These are phyloP conservation scores for Lepidium didymum DNA, from an alignment of 345 rosid genomes.

Conservation along the genomic window DNA sequence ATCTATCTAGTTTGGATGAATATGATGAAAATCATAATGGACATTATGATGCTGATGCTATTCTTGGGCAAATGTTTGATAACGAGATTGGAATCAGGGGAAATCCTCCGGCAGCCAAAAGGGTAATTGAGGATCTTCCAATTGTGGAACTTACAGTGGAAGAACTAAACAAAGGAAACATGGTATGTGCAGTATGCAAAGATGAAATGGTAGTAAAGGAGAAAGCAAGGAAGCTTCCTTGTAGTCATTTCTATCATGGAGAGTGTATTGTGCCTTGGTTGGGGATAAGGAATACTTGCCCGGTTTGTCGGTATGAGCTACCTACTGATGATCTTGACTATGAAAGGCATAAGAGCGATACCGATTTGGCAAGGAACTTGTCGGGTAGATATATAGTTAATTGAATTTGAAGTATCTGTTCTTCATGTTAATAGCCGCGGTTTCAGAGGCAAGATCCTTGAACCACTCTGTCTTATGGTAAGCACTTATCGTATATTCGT, in stretches of 20 bases:
- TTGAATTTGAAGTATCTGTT: not conserved
- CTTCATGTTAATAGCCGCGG: conserved; percentile 3
- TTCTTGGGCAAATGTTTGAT: conserved; percentile 32
- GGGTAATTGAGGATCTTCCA: conserved; percentile 38
- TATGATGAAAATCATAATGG: conserved; percentile 8
- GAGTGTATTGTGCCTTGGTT: conserved; percentile 51
- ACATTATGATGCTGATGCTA: conserved; percentile 10
- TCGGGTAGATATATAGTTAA: conserved; percentile 15
- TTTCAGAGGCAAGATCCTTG: conserved; percentile 3
- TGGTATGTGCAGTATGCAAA: conserved; percentile 45
- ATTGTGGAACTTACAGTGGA: conserved; percentile 29
- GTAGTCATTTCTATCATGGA: conserved; percentile 42
- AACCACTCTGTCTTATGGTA: conserved; percentile 14
- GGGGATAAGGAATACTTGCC: conserved; percentile 45
- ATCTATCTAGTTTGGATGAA: conserved; percentile 27
- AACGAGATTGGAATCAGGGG: conserved; percentile 32
- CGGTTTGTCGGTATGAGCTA: conserved; percentile 46
- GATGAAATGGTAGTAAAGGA: conserved; percentile 39
- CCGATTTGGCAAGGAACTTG: not conserved
- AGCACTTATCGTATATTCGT: not conserved
- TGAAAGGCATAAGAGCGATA: conserved; percentile 23
- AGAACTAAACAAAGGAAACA: conserved; percentile 20
- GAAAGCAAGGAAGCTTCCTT: conserved; percentile 40
- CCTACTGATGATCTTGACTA: conserved; percentile 47
- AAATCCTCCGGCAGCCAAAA: conserved; percentile 40